Conservation (phyloP, 805 yeast genomes). For the Starmera dryadoides region DNA sequence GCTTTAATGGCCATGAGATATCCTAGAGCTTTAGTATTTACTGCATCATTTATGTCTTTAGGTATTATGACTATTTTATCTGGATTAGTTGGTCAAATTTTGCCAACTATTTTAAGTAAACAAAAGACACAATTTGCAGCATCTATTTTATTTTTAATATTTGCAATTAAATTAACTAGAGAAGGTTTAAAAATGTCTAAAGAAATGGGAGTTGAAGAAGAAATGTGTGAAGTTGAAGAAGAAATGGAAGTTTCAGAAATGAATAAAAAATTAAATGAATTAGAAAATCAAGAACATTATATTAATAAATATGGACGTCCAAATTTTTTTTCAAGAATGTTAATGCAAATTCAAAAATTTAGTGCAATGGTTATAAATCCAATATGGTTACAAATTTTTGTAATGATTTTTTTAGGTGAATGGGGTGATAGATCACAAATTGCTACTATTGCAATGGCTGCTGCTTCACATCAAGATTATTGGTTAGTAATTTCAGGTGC, state of each 20-base stretch:
- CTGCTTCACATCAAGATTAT: conserved; percentile 89
- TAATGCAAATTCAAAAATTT: not conserved
- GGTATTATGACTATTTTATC: conserved; percentile 87
- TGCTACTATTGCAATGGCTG: conserved; percentile 98
- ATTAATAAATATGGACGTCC: conserved; percentile 6
- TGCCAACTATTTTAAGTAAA: conserved; percentile 78
- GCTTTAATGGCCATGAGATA: conserved; percentile 98
- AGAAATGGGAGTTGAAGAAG: conserved; percentile 86
- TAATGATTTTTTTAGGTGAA: conserved; percentile 94
- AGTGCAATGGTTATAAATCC: conserved; percentile 72
- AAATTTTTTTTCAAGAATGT: conserved; percentile 41
- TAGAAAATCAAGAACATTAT: conserved; percentile 33
- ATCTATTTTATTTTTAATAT: conserved; percentile 69
- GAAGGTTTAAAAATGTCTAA: conserved; percentile 84
- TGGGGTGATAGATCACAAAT: conserved; percentile 99
- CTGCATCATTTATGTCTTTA: conserved; percentile 79
- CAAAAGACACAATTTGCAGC: conserved; percentile 78
- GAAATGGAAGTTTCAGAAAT: conserved; percentile 67
- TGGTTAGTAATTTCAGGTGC: conserved; percentile 88
- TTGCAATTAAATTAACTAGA: conserved; percentile 64
- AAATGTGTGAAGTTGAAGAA: conserved; percentile 92
- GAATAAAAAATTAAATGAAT: conserved; percentile 38
- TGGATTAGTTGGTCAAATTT: conserved; percentile 85
- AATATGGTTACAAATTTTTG: conserved; percentile 87
- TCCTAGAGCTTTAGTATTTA: conserved; percentile 72